Evolutionary conservation across 345 rosid species (phyloP).

Genomic region (Hypericum perforatum): DNA sequence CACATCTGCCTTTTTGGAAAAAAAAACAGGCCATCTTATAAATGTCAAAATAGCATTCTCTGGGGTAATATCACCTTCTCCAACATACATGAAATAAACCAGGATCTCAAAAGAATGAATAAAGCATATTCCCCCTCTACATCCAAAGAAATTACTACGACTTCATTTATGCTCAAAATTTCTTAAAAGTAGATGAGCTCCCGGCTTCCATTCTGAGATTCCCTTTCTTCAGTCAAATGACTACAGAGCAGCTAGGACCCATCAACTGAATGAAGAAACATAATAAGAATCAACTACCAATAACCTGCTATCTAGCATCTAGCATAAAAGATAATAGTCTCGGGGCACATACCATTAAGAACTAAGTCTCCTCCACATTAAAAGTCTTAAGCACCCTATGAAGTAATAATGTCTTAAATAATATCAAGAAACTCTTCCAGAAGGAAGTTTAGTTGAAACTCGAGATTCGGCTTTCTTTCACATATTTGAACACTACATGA

Average conservation of each 20-base stretch:
- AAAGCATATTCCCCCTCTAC: slow-evolving; percentile 10
- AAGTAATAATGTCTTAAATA: slow-evolving; percentile 47
- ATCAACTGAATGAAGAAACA: slow-evolving; percentile 51
- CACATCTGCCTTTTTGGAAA: too few species aligned
- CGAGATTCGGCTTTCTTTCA: too few species aligned
- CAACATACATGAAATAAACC: slow-evolving; percentile 8
- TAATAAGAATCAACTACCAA: slow-evolving; percentile 24
- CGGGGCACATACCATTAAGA: slow-evolving; percentile 49
- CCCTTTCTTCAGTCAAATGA: slow-evolving; percentile 33
- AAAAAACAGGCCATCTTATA: background rate
- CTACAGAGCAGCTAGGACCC: slow-evolving; percentile 31
- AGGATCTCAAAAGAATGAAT: slow-evolving; percentile 6
- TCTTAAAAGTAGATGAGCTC: slow-evolving; percentile 24
- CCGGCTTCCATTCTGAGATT: slow-evolving; percentile 24
- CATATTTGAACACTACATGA: too few species aligned
- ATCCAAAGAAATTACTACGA: slow-evolving; percentile 13
- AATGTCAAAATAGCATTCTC: background rate
- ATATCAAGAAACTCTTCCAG: too few species aligned
- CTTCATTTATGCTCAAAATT: slow-evolving; percentile 19
- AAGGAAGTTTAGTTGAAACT: too few species aligned
- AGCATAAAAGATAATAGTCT: slow-evolving; percentile 6
- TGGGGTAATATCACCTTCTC: background rate
- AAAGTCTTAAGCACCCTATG: slow-evolving; percentile 35
- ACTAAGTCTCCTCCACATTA: slow-evolving; percentile 36
- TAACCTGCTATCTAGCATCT: slow-evolving; percentile 17